Base-by-base conservation (phyloP, 2,329 filamentous ascomycete genomes). In the Fusarium phyllophilum region DNA sequence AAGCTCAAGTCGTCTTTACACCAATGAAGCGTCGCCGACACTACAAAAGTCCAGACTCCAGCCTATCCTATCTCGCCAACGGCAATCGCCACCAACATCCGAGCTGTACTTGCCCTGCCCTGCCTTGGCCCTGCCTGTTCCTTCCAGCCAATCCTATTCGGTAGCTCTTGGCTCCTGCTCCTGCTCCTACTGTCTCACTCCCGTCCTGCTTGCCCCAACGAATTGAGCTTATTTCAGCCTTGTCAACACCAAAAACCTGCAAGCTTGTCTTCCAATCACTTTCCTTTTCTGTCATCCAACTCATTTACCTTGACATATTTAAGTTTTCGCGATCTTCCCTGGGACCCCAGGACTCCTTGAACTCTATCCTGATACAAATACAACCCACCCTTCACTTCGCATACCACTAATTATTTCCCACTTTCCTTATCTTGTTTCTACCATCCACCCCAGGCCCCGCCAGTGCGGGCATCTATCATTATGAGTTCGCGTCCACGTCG, bases 401-500 rank as follows among this genome's bases (percentile, higher is more conserved):
- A 58, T 45, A 14, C 29, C 26, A 29, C 57, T 39, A 36, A 41
- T 45, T 54, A 57, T 72, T 68, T 65, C 49, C 45, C 41, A 55
- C 33, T 45, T 12, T 51, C 42, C n/a, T 63, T 61, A 49, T 31
- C 24, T 61, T 58, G 41, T 38, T 56, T 59, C 42, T 34, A 51
- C 41, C 58, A 39, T 29, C n/a, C 33, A 33, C 36, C 39, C 51
- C 44, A 70, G 31, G 54, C 62, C 51, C 70, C 72, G 72, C 73
- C 58, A 79, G 77, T 64, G 75, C 75, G 76, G 73, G 55, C 45
- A 54, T 51, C 55, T 60, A 61, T 62, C 46, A 77, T 66, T 70
- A 88, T 88, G 86, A 75, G 85, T 51, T 83, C 84, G 38, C 85
- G 87, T 66, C 87, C 87, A 46, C 86, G 84, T 58, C 83, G 84